phyloP scores from a whole-genome alignment of 768 basidiomycete genomes.

The Suillus discolor region DNA sequence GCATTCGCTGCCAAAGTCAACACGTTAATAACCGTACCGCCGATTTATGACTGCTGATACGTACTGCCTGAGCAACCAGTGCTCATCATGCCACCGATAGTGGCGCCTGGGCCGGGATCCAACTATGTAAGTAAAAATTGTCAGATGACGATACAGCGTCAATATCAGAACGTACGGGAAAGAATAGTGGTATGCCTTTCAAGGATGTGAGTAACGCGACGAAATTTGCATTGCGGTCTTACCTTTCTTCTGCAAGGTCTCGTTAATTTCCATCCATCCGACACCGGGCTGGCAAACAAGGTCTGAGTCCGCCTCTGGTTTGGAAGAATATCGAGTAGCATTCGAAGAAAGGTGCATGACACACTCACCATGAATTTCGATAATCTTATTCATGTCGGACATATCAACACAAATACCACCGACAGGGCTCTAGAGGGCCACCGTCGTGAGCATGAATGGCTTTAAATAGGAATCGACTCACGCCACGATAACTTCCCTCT shows the following conservation, averaged over 20 bases:
- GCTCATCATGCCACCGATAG: slow-evolving; percentile 84
- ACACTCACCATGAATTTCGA: slow-evolving; percentile 67
- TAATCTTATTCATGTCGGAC: slow-evolving; percentile 75
- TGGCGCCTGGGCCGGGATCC: slow-evolving; percentile 78
- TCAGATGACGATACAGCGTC: neutral
- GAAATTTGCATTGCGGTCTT: neutral
- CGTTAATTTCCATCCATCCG: slow-evolving; percentile 74
- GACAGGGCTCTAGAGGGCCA: slow-evolving; percentile 17
- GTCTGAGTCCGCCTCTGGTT: slow-evolving; percentile 67
- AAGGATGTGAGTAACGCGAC: neutral
- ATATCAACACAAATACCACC: slow-evolving; percentile 84
- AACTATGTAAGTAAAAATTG: slow-evolving; percentile 43
- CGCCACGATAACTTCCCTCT: slow-evolving; percentile 75
- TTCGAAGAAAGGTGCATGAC: neutral
- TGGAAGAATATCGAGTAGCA: neutral
- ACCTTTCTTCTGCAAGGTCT: slow-evolving; percentile 65
- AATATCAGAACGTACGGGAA: slow-evolving; percentile 54
- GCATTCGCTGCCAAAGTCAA: slow-evolving; percentile 57
- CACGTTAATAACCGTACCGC: neutral
- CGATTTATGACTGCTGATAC: slow-evolving; percentile 17
- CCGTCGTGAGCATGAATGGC: neutral
- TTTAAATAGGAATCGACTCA: slow-evolving; percentile 33
- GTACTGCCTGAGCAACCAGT: slow-evolving; percentile 86
- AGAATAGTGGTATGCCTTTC: slow-evolving; percentile 78
- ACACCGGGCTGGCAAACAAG: slow-evolving; percentile 75